phyloP scores from a whole-genome alignment of 768 basidiomycete species.

The Hysterangium stoloniferum region DNA sequence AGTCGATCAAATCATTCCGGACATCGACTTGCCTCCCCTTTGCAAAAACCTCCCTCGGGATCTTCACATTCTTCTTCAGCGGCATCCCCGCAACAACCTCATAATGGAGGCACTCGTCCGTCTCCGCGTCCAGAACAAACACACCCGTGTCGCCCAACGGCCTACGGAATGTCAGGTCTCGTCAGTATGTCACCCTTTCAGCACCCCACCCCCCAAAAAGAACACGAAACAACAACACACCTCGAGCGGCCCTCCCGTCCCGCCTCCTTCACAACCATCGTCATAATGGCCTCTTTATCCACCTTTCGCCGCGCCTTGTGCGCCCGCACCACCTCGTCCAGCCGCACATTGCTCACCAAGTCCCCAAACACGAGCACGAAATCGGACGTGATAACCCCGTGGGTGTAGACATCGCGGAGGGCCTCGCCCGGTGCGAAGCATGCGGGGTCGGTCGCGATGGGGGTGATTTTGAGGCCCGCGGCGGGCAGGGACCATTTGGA shows the following conservation, averaged over 20 bases:
- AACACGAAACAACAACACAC: slow-evolving; percentile 32
- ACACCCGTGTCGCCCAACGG: slow-evolving; percentile 66
- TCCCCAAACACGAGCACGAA: slow-evolving; percentile 90
- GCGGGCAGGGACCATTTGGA: slow-evolving; percentile 82
- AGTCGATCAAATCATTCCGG: slow-evolving; percentile 82
- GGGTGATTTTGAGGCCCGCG: slow-evolving; percentile 74
- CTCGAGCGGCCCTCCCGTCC: slow-evolving; percentile 57
- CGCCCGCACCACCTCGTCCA: slow-evolving; percentile 80
- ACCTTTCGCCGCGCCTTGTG: slow-evolving; percentile 82
- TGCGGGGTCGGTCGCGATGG: slow-evolving; percentile 79
- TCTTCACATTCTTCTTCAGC: slow-evolving; percentile 44
- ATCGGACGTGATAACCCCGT: slow-evolving; percentile 83
- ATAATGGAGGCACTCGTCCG: slow-evolving; percentile 80
- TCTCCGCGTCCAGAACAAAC: slow-evolving; percentile 69
- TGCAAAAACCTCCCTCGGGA: slow-evolving; percentile 73
- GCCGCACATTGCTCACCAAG: slow-evolving; percentile 86
- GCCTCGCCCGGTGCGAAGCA: slow-evolving; percentile 87
- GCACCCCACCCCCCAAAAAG: slow-evolving; percentile 7
- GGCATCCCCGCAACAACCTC: slow-evolving; percentile 70
- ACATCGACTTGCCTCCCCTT: slow-evolving; percentile 77
- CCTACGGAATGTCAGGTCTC: slow-evolving; percentile 36
- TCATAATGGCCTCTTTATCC: slow-evolving; percentile 94
- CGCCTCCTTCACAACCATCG: slow-evolving; percentile 85
- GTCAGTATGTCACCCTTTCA: slow-evolving; percentile 3
- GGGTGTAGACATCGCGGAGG: slow-evolving; percentile 88